These are phyloP conservation scores for Phoma sp. DNA, from an alignment of 2,329 filamentous ascomycete genomes.

Conservation along the genomic window DNA sequence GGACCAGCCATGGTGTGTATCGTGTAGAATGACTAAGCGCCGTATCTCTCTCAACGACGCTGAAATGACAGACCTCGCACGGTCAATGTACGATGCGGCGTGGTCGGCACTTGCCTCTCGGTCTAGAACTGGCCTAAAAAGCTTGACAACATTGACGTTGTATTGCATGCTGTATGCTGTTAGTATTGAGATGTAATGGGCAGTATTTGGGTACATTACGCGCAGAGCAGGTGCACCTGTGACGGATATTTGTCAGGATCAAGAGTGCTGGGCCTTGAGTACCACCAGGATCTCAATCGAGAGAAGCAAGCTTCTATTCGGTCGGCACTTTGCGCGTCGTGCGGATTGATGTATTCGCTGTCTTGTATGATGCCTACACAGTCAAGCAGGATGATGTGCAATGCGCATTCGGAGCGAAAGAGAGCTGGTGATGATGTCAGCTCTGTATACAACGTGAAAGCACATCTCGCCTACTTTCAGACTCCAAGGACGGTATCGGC, in stretches of 20 bases:
- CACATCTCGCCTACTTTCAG: slow-evolving; percentile 24
- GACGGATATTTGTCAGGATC: slow-evolving; percentile 28
- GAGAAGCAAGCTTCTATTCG: slow-evolving; percentile 29
- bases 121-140: slow-evolving; percentile 32
- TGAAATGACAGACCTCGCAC: slow-evolving; percentile 22
- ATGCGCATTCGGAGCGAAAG: slow-evolving; percentile 36
- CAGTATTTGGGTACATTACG: slow-evolving; percentile 18
- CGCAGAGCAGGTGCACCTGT: slow-evolving; percentile 34
- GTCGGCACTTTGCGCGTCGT: slow-evolving; percentile 20
- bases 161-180: slow-evolving; percentile 33
- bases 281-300: slow-evolving; percentile 33
- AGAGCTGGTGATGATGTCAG: slow-evolving; percentile 24
- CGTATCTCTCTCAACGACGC: slow-evolving; percentile 31
- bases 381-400: slow-evolving; percentile 33
- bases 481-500: slow-evolving; percentile 30
- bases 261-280: slow-evolving; percentile 22
- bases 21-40: slow-evolving; percentile 32
- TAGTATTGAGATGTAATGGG: background rate
- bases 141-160: slow-evolving; percentile 31
- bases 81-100: slow-evolving; percentile 21
- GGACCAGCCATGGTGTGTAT: slow-evolving; percentile 34
- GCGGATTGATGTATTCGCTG: slow-evolving; percentile 7
- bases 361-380: slow-evolving; percentile 24
- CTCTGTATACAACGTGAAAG: background rate
- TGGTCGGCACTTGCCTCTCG: slow-evolving; percentile 16